Evolutionary conservation across 805 yeast genomes (phyloP).

Genomic region (Starmera dryadoides): DNA sequence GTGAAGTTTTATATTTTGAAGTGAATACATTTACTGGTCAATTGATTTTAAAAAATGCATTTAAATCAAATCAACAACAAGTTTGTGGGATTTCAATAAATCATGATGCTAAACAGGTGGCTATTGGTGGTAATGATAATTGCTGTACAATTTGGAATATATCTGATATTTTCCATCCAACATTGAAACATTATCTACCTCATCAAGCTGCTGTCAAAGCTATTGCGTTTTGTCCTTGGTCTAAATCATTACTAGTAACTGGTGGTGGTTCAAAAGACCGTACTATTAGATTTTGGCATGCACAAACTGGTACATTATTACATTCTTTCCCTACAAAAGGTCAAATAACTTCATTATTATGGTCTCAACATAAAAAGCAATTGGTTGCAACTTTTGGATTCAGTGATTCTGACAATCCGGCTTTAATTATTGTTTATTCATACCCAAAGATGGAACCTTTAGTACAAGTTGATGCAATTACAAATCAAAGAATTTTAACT

Average conservation of each 20-base stretch:
- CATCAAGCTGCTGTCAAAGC: constrained; percentile 91
- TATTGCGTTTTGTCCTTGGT: constrained; percentile 87
- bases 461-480: constrained; percentile 40
- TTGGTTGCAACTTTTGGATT: constrained; percentile 80
- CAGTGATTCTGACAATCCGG: constrained; percentile 44
- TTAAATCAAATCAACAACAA: constrained; percentile 49
- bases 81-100: constrained; percentile 63
- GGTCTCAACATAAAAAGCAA: constrained; percentile 64
- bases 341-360: constrained; percentile 72
- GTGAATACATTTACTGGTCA: constrained; percentile 12
- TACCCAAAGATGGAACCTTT: constrained; percentile 56
- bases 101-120: constrained; percentile 45
- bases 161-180: constrained; percentile 31
- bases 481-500: constrained; percentile 53
- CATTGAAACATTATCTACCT: constrained; percentile 38
- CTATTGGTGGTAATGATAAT: constrained; percentile 84
- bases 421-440: constrained; percentile 51
- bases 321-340: constrained; percentile 49
- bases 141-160: constrained; percentile 74
- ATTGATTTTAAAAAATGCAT: constrained; percentile 18
- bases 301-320: constrained; percentile 66
- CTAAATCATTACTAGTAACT: constrained; percentile 69
- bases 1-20: constrained; percentile 43
- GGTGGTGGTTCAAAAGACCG: constrained; percentile 89
- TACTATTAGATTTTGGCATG: constrained; percentile 82